Evolutionary conservation across 768 basidiomycete species (phyloP).

Genomic region (Phaeotremella fagi): DNA sequence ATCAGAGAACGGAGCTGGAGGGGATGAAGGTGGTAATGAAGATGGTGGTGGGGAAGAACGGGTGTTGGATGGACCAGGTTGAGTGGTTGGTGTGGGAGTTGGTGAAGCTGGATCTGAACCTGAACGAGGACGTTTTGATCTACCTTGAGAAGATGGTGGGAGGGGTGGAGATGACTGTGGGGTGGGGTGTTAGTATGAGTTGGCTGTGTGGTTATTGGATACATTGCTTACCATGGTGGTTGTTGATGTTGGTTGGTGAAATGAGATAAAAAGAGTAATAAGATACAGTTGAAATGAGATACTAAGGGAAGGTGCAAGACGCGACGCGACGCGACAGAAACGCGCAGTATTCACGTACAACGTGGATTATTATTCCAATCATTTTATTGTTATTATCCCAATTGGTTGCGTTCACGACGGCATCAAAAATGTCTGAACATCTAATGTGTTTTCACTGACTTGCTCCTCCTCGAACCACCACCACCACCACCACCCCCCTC

Average conservation of each 20-base stretch:
- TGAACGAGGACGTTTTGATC: slow-evolving; percentile 42
- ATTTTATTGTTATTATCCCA: slow-evolving; percentile 9
- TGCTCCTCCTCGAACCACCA: no score
- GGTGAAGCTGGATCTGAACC: slow-evolving; percentile 16
- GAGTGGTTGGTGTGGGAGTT: background rate
- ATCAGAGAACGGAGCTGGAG: slow-evolving; percentile 76
- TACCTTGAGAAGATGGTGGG: slow-evolving; percentile 38
- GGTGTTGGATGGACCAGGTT: slow-evolving; percentile 33
- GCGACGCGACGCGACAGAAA: slow-evolving; percentile 8
- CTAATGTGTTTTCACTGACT: no score
- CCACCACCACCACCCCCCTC: background rate
- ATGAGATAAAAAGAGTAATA: background rate
- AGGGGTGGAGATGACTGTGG: slow-evolving; percentile 38
- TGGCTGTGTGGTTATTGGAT: no score
- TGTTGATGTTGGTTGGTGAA: background rate
- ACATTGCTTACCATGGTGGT: slow-evolving; percentile 25
- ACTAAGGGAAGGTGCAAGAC: slow-evolving; percentile 7
- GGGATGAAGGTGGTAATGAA: slow-evolving; percentile 80
- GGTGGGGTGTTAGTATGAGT: background rate
- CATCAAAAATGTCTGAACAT: no score
- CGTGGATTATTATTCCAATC: background rate
- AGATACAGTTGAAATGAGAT: slow-evolving; percentile 6
- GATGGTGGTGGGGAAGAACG: slow-evolving; percentile 52
- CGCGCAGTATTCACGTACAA: slow-evolving; percentile 3
- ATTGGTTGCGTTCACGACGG: background rate